These are phyloP conservation scores for Fragaria vesca DNA, from an alignment of 306 rosid genomes.

Conservation along the genomic window DNA sequence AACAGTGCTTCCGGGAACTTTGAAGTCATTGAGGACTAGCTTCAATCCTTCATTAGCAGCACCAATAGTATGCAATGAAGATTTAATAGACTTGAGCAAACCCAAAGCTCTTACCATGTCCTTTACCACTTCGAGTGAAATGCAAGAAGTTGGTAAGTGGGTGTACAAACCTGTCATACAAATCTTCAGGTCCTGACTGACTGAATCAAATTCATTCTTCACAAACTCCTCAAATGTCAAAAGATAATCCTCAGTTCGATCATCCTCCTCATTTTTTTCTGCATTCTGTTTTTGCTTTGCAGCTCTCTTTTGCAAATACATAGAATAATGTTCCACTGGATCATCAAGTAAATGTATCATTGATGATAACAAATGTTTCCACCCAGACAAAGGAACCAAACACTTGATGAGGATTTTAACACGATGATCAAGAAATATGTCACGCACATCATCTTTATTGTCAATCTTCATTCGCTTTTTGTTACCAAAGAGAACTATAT, in stretches of 20 bases:
- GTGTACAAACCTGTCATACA: conserved; percentile 25
- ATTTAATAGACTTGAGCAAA: conserved; percentile 26
- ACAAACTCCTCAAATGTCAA: conserved; percentile 40
- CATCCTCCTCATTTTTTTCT: background rate
- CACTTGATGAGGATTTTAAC: conserved; percentile 4
- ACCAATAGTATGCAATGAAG: background rate
- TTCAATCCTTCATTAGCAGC: background rate
- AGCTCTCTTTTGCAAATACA: conserved; percentile 5
- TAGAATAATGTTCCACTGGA: conserved; percentile 25
- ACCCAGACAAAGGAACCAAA: conserved; percentile 10
- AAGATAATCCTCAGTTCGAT: background rate
- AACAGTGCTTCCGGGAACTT: background rate
- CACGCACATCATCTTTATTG: conserved; percentile 14
- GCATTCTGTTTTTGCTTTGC: background rate
- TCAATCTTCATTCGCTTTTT: conserved; percentile 26
- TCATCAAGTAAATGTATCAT: conserved; percentile 34
- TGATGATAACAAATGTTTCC: conserved; percentile 16
- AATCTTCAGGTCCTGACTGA: conserved; percentile 13
- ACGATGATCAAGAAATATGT: conserved; percentile 35
- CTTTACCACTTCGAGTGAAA: conserved; percentile 24
- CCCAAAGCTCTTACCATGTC: conserved; percentile 24
- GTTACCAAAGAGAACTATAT: conserved; percentile 36
- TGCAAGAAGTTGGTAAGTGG: conserved; percentile 53
- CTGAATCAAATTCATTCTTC: conserved; percentile 16
- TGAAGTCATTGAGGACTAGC: conserved; percentile 2